Conservation (phyloP, 164 flowering plant species). For the Stephania cephalantha region DNA sequence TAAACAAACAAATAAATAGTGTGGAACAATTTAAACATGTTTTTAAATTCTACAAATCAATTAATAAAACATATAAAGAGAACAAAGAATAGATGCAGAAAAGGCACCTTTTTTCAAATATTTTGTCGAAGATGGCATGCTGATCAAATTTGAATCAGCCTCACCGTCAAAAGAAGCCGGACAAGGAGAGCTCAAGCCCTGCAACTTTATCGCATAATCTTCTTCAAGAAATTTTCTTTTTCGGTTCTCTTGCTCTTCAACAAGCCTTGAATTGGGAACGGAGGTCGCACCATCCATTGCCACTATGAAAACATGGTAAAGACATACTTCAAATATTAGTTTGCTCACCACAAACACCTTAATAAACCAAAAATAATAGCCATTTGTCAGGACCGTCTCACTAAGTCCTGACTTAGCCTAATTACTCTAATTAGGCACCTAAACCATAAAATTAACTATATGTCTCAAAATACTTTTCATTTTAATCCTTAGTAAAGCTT, state of each 20-base stretch:
- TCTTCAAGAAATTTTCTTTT: constrained; percentile 16
- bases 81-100: background rate
- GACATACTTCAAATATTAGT: too few species aligned
- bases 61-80: background rate
- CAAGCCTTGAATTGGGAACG: constrained; percentile 46
- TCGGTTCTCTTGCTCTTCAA: constrained; percentile 31
- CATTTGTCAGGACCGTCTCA: too few species aligned
- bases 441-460: too few species aligned
- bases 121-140: constrained; percentile 7
- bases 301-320: background rate
- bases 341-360: too few species aligned
- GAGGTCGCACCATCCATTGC: constrained; percentile 2
- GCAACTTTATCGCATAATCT: background rate
- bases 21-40: background rate
- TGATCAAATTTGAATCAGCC: background rate
- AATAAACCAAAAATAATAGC: too few species aligned
- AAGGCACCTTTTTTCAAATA: constrained; percentile 31
- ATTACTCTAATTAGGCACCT: too few species aligned
- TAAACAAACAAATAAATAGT: background rate
- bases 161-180: constrained; percentile 1
- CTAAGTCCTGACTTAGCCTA: too few species aligned
- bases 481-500: too few species aligned
- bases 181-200: constrained; percentile 11
- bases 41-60: background rate
- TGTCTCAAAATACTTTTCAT: too few species aligned